Conservation (phyloP, 495 filamentous ascomycete species). For the Amniculicola lignicola region DNA sequence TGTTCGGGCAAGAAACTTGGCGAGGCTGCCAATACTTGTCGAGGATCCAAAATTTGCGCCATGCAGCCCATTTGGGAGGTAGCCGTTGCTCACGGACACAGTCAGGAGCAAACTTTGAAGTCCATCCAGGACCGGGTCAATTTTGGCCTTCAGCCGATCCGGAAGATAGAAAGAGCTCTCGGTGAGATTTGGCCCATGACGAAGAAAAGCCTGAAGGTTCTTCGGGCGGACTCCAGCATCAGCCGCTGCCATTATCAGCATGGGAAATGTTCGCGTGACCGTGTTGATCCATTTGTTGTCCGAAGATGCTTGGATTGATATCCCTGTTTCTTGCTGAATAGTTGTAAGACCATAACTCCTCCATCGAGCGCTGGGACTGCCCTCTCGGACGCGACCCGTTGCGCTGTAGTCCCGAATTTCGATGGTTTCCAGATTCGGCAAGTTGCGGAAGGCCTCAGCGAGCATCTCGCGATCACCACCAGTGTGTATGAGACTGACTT, state of each 20-base stretch:
- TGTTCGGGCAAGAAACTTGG: too few relatives aligned
- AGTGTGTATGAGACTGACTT: constrained; percentile 38
- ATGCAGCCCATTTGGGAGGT: too few relatives aligned
- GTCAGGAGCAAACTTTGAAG: constrained; percentile 45
- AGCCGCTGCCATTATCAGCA: constrained; percentile 41
- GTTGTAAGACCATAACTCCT: constrained; percentile 32
- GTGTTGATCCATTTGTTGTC: background rate
- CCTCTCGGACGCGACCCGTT: constrained; percentile 32
- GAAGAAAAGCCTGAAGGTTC: constrained; percentile 44
- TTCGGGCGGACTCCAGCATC: constrained; percentile 34
- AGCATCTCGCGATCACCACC: constrained; percentile 49
- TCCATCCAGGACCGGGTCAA: constrained; percentile 37
- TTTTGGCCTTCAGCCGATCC: background rate
- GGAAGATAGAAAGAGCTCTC: constrained; percentile 5
- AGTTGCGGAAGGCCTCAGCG: constrained; percentile 48
- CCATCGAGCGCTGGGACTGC: constrained; percentile 11
- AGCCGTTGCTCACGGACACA: too few relatives aligned
- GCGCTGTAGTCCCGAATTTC: constrained; percentile 52
- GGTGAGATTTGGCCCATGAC: constrained; percentile 4
- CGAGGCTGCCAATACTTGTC: too few relatives aligned
- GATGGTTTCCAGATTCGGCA: constrained; percentile 48
- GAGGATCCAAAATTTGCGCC: too few relatives aligned
- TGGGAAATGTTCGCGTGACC: constrained; percentile 23
- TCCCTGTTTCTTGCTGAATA: constrained; percentile 3
- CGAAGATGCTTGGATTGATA: constrained; percentile 14